Percentiles rank a stretch among this genome's conserved stretches.
These are phyloP conservation scores for Phytophthora pisi DNA, from an alignment of 352 stramenopile species.

Conservation along the genomic window DNA sequence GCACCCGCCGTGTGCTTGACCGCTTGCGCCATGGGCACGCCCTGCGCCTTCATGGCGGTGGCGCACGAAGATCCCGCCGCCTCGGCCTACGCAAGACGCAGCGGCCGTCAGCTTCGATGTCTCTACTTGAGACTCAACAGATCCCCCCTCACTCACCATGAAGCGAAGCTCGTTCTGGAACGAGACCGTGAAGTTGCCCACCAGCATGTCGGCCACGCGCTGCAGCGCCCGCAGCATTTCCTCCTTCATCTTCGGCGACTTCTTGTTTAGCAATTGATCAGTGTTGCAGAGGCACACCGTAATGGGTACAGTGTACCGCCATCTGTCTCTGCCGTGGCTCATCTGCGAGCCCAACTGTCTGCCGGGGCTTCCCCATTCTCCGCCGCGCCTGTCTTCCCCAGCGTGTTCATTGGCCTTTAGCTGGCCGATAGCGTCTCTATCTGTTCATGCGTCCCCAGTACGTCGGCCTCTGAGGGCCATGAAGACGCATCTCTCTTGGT, in stretches of 20 bases:
- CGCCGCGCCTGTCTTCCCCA: not conserved
- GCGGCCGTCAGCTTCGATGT: not conserved
- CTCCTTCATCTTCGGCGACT: constrained; percentile 55
- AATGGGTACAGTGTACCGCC: constrained; percentile 5
- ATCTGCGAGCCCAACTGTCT: constrained; percentile 4
- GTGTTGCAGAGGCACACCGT: not conserved
- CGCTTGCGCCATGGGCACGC: constrained; percentile 75
- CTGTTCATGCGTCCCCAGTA: constrained; percentile 30
- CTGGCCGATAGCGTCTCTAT: not conserved
- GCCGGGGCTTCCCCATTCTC: constrained; percentile 4
- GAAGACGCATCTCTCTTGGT: constrained; percentile 6
- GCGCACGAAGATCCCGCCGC: constrained; percentile 65
- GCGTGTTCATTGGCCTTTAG: not conserved
- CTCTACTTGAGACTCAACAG: not conserved
- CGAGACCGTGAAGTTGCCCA: constrained; percentile 82
- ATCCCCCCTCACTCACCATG: constrained; percentile 53
- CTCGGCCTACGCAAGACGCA: constrained; percentile 54
- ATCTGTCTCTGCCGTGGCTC: constrained; percentile 7
- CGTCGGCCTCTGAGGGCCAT: constrained; percentile 1
- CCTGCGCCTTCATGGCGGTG: constrained; percentile 64
- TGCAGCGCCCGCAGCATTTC: constrained; percentile 65
- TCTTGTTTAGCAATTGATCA: not conserved
- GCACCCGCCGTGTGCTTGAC: constrained; percentile 74
- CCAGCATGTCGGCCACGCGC: constrained; percentile 72
- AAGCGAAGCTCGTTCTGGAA: constrained; percentile 89